Percentiles rank a stretch among this genome's conserved stretches.
Evolutionary conservation across 495 filamentous ascomycete genomes (phyloP).

Genomic region (Cercophora scortea): DNA sequence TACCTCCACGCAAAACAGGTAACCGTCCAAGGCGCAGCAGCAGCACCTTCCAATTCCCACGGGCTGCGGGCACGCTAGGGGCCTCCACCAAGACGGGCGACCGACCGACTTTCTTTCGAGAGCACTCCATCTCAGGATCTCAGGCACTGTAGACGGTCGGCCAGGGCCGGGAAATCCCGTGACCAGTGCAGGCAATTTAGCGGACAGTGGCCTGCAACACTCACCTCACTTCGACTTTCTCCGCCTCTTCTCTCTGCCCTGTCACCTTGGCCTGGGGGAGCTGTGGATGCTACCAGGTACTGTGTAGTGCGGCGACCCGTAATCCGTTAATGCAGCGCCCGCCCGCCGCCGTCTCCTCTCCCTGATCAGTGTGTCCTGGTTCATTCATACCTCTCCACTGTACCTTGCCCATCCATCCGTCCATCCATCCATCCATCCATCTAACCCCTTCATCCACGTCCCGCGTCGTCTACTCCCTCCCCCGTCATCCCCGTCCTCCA

Average conservation of each 20-base stretch:
- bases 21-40: too few species aligned
- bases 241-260: neutral
- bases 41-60: too few species aligned
- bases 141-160: neutral
- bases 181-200: neutral
- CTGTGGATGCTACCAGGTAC: neutral
- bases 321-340: neutral
- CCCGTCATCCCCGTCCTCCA: slow-evolving; percentile 1
- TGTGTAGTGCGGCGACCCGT: neutral
- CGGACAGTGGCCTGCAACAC: too few species aligned
- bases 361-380: neutral
- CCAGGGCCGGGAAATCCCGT: neutral
- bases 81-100: too few species aligned
- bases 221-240: neutral
- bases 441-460: neutral
- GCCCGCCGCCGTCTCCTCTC: neutral
- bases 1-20: too few species aligned
- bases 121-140: too few species aligned
- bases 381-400: neutral
- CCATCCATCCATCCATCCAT: neutral
- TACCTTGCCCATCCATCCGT: neutral
- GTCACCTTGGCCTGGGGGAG: neutral
- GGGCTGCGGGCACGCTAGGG: too few species aligned
- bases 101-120: too few species aligned
- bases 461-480: neutral